phyloP scores from a whole-genome alignment of 2,329 filamentous ascomycete genomes.

The Penicillium occitanis region DNA sequence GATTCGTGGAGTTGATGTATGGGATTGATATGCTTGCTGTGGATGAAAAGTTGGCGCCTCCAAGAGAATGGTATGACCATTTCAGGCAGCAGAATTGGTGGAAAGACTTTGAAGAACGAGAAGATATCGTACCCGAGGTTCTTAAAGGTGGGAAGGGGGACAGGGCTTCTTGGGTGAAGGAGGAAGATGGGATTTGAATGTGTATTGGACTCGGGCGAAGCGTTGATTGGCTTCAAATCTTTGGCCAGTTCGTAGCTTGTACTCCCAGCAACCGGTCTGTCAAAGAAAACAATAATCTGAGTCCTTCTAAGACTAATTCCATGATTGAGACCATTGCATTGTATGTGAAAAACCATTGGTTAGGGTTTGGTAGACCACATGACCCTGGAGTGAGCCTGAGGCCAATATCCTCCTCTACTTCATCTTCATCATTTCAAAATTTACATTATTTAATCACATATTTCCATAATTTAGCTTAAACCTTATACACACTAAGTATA shows the following conservation, averaged over 20 bases:
- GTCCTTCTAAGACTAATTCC: background rate
- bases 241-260: background rate
- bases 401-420: background rate
- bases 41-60: background rate
- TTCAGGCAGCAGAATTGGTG: background rate
- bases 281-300: background rate
- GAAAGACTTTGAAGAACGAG: background rate
- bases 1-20: background rate
- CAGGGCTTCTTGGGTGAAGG: background rate
- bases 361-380: slow-evolving; percentile 6
- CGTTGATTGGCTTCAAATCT: background rate
- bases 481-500: background rate
- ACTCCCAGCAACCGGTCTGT: background rate
- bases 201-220: background rate
- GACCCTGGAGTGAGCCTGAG: background rate
- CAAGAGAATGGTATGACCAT: background rate
- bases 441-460: background rate
- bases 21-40: background rate
- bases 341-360: background rate
- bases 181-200: background rate
- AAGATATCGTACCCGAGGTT: background rate
- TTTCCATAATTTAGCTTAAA: background rate
- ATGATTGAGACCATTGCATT: background rate
- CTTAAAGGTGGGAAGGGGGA: background rate
- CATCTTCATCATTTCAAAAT: background rate